A percentile compares a stretch with the other conserved stretches of the same genome.
Conservation (phyloP, 805 yeast genomes). For the Alloascoidea hylecoeti region DNA sequence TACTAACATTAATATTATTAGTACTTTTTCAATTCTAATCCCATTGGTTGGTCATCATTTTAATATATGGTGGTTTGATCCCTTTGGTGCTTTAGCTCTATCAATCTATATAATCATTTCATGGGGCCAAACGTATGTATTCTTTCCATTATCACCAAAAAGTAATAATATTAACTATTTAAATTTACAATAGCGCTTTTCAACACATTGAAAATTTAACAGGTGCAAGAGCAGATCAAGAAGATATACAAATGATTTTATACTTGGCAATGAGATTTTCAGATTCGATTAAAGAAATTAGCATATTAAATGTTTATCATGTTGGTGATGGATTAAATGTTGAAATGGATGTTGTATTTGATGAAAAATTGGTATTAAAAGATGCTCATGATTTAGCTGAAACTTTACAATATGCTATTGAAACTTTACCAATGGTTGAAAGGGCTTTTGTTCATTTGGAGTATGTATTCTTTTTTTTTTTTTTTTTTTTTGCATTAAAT, state of each 20-base stretch:
- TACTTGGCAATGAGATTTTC: conserved; percentile 61
- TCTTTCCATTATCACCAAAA: not conserved
- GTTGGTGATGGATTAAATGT: conserved; percentile 67
- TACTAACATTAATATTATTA: conserved; percentile 1
- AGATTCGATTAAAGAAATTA: conserved; percentile 46
- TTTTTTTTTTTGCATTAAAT: too few species aligned
- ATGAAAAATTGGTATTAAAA: conserved; percentile 32
- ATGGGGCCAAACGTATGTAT: conserved; percentile 35
- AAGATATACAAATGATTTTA: conserved; percentile 50
- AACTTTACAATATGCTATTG: conserved; percentile 68
- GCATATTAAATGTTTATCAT: conserved; percentile 58
- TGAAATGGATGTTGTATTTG: conserved; percentile 59
- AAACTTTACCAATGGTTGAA: conserved; percentile 64
- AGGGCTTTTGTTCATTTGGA: conserved; percentile 76
- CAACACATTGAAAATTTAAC: conserved; percentile 66
- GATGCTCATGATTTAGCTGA: conserved; percentile 77
- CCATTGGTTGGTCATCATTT: conserved; percentile 45
- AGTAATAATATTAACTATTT: not conserved
- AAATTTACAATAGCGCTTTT: conserved; percentile 24
- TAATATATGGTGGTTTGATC: conserved; percentile 58
- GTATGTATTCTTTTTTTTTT: conserved; percentile 16
- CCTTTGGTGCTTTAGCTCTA: conserved; percentile 54
- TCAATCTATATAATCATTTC: conserved; percentile 47
- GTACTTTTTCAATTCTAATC: conserved; percentile 49
- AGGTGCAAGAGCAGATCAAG: conserved; percentile 52